Evolutionary conservation across 2,329 filamentous ascomycete genomes (phyloP), one percentile per base, ranked within the genome.

Genomic region (Alternaria consortialis): DNA sequence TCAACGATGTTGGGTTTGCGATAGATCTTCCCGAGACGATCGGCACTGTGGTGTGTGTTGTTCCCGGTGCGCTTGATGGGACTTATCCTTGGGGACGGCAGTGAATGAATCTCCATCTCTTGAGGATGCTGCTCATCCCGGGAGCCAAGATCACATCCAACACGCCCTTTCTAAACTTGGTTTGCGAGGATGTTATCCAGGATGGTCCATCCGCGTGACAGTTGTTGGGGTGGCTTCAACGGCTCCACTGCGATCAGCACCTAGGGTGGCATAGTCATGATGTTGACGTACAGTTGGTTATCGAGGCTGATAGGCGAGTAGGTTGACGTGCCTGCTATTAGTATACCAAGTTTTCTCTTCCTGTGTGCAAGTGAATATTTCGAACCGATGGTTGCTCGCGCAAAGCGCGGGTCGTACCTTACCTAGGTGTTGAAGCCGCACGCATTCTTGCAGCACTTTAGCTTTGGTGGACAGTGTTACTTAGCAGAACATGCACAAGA

Each of bases 231-330:
- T 44, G 27, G 51, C 20, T 25, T 15, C 29, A 53, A 25, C 27
- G 51, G 27, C 29, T 43, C 37, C 36, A 44, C 31, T 43, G 27
- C 20, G 51, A 53, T 53, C 39, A 23, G 40, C 51, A n/a, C 29
- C 39, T 34, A 27, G 25, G 39, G 27, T 34, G 29, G 20, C 29
- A 53, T 44, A 53, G 17, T 13, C 17, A 40, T 44, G 29, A 20
- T 34, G 37, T 53, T 31, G 27, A 43, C 27, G 13, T 36, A 42
- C 39, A 29, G 17, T 37, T 53, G 17, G 51, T 34, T 12, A 7
- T 53, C 8, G 51, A 32, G 25, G 39, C 51, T n/a, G 23, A 29
- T 25, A 44, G 39, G 51, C 51, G 39, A 53, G 29, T 32, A 43
- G 39, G 17, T 31, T 25, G 39, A 29, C 17, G 32, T 42, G 27